phyloP scores from a whole-genome alignment of 192 early-diverging fungal species.

The Funneliformis mosseae region DNA sequence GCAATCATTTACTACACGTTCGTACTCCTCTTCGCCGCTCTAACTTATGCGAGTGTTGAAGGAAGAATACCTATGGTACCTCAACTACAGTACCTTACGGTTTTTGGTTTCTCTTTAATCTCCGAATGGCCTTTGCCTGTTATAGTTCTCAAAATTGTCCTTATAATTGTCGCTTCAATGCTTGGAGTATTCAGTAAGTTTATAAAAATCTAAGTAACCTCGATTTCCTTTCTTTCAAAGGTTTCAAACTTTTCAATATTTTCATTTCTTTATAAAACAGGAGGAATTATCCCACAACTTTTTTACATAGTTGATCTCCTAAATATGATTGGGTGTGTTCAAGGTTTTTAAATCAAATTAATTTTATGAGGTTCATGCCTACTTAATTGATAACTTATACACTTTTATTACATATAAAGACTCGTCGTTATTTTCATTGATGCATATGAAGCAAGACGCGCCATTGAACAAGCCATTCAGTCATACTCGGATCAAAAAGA shows the following conservation, averaged over 20 bases:
- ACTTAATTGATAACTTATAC: neutral
- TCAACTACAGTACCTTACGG: neutral
- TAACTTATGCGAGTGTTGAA: conserved; percentile 21
- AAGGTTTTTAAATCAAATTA: neutral
- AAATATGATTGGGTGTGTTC: conserved; percentile 14
- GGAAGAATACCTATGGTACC: neutral
- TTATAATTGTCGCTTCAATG: neutral
- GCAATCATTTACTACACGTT: conserved; percentile 2
- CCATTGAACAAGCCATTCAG: conserved; percentile 10
- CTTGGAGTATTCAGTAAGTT: conserved; percentile 18
- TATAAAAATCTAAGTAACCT: neutral
- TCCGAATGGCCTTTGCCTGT: conserved; percentile 21
- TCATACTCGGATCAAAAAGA: conserved; percentile 18
- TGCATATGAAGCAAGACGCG: conserved; percentile 17
- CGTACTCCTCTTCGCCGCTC: neutral
- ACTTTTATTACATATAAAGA: neutral
- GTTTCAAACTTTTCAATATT: too few relatives aligned
- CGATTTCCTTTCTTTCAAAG: too few relatives aligned
- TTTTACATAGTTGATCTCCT: conserved; percentile 23
- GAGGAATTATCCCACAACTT: neutral
- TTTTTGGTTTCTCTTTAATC: conserved; percentile 4
- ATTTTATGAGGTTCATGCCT: neutral
- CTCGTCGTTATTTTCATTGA: conserved; percentile 20
- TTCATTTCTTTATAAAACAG: neutral
- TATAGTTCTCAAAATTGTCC: conserved; percentile 2